Conservation (phyloP, 441 rosid genomes). For the Brassica balearica region DNA sequence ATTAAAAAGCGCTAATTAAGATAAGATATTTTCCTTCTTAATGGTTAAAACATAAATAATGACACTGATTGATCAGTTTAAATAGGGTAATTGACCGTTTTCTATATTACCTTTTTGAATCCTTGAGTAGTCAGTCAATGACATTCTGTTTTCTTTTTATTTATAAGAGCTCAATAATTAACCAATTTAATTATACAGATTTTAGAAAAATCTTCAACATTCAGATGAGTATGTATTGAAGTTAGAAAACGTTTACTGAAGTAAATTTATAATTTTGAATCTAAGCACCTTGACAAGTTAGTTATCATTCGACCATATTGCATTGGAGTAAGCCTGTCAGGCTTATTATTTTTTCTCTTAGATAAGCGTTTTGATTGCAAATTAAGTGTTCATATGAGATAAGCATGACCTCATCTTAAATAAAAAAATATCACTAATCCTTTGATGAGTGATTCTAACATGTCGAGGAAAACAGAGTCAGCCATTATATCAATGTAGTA, state of each 20-base stretch:
- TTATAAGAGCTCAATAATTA: not conserved
- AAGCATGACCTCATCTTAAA: not conserved
- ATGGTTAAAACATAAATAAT: conserved; percentile 31
- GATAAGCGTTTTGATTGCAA: not conserved
- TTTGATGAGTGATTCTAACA: not conserved
- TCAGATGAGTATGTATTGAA: not conserved
- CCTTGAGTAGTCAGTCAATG: not conserved
- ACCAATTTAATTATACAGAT: not conserved
- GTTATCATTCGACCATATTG: not conserved
- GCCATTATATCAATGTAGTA: conserved; percentile 4
- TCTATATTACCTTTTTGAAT: not conserved
- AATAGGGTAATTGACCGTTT: conserved; percentile 35
- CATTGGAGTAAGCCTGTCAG: not conserved
- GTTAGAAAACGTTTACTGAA: conserved; percentile 2
- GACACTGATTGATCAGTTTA: conserved; percentile 32
- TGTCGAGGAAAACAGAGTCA: not conserved
- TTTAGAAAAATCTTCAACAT: not conserved
- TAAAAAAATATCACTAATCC: not conserved
- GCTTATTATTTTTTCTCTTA: not conserved
- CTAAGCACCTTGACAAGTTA: not conserved
- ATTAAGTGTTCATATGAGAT: not conserved
- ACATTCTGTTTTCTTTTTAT: not conserved
- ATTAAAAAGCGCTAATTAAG: conserved; percentile 26
- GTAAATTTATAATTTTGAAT: not conserved
- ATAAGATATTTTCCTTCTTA: conserved; percentile 1